Evolutionary conservation across 495 filamentous ascomycete genomes (phyloP), one percentile per base, ranked within the genome.

Genomic region (Penicillium bovifimosum): DNA sequence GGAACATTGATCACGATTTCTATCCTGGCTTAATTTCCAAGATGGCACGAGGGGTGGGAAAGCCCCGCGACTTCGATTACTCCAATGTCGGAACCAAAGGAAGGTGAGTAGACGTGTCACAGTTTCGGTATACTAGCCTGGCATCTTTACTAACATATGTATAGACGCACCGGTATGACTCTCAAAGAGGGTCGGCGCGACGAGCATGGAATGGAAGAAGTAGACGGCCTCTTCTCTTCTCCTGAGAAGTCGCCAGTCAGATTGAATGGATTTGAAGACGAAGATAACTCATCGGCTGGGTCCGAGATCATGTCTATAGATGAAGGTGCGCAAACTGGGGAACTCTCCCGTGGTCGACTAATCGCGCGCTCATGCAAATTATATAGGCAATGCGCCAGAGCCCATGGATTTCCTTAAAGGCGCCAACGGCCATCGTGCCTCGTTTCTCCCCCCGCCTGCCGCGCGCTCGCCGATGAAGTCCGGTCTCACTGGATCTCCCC

Each of bases 221-320:
- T 96, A 47, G 86, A 89, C 20, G 79, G 78, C 42, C 81, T 96
- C 56, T 97, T 96, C 69, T 96, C 91, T 3, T 96, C 92, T 9
- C 91, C 92, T 27, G 82, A 78, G 49, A 87, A 85, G 53, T 75
- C 81, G 14, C 73, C 75, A 45, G 55, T 74, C 10, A 66, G 69
- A 54, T 60, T 63, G 28, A 71, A 73, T 53, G 70, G 67, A 8
- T 62, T 71, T 44, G 50, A 62, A 31, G 50, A 46, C 17, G 53
- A 60, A 6, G 61, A 60, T 34, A 66, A 72, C 6, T 61, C 57
- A 35, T 68, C 67, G 5, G 57, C 58, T 27, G 70, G 74, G 17
- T 76, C 74, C 7, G 74, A 75, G 50, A 68, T 64, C 20, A 76
- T 76, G 74, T 76, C 74, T 2, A 73, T 76, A 45, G 74, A 76